A percentile compares a stretch with the other conserved stretches of the same genome.
Evolutionary conservation across 257 asterid species (phyloP).

Genomic region (Solanum bulbocastanum): DNA sequence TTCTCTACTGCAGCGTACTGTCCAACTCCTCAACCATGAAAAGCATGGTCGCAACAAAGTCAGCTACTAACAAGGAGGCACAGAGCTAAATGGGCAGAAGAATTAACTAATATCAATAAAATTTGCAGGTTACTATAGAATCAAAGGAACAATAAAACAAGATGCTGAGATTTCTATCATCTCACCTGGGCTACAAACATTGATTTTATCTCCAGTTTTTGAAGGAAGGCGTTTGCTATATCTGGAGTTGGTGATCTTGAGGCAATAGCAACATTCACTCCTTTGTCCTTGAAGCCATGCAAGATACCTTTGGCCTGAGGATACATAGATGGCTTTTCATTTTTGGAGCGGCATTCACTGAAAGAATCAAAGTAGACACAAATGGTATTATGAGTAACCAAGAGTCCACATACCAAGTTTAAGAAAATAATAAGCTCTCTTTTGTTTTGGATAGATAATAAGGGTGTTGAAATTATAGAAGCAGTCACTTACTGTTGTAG

Average conservation of each 20-base stretch:
- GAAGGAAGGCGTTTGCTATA: conserved; percentile 59
- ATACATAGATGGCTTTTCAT: conserved; percentile 24
- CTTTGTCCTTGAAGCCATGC: conserved; percentile 30
- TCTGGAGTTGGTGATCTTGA: conserved; percentile 66
- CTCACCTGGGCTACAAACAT: conserved; percentile 78
- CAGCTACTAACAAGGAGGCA: background rate
- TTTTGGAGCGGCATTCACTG: conserved; percentile 60
- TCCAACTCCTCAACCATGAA: background rate
- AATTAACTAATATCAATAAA: background rate
- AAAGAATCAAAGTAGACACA: background rate
- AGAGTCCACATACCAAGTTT: background rate
- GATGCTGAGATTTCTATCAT: background rate
- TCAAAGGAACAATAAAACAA: background rate
- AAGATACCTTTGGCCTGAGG: conserved; percentile 33
- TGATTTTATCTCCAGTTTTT: conserved; percentile 65
- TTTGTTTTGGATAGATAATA: background rate
- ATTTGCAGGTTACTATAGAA: background rate
- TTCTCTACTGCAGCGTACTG: background rate
- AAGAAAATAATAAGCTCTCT: background rate
- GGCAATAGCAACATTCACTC: conserved; percentile 32
- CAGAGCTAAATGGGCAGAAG: background rate
- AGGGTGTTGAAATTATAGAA: background rate
- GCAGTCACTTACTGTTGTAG: background rate
- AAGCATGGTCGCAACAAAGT: background rate
- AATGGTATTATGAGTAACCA: background rate